Conservation (phyloP, 1,139 yeast species). For the Kluyveromyces marxianus region DNA sequence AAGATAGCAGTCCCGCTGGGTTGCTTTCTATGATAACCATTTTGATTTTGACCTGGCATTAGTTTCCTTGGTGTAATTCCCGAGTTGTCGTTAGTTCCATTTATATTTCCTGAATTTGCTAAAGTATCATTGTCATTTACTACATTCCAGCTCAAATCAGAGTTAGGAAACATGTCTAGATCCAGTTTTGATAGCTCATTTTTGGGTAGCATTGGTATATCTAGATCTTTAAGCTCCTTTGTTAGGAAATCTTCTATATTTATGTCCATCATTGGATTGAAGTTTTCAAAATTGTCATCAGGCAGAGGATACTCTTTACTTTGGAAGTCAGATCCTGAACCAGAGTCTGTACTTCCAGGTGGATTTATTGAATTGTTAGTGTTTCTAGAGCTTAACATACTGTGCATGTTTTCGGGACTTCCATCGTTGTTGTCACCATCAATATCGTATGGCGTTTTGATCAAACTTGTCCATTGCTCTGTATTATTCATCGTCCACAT, state of each 20-base stretch:
- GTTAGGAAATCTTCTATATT: constrained; percentile 26
- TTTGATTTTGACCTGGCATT: constrained; percentile 1
- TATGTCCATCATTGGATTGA: constrained; percentile 14
- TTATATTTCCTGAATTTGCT: constrained; percentile 7
- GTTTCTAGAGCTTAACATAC: not conserved
- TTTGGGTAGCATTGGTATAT: constrained; percentile 20
- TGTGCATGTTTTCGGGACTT: not conserved
- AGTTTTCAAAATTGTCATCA: constrained; percentile 7
- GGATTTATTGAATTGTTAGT: not conserved
- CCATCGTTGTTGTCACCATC: not conserved
- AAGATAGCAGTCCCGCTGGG: constrained; percentile 59
- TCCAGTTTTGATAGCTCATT: constrained; percentile 3
- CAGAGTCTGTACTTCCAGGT: not conserved
- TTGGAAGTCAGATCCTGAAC: not conserved
- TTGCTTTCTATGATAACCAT: constrained; percentile 27
- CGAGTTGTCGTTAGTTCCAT: not conserved
- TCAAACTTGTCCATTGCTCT: constrained; percentile 5
- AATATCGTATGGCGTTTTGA: constrained; percentile 3
- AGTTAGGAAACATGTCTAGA: constrained; percentile 1
- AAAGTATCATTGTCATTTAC: constrained; percentile 1
- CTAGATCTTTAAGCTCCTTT: constrained; percentile 26
- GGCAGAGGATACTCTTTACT: constrained; percentile 6
- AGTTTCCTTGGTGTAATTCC: constrained; percentile 5
- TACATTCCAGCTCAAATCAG: constrained; percentile 4
- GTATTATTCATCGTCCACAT: constrained; percentile 1